These are phyloP conservation scores for Claviceps monticola DNA, from an alignment of 2,329 filamentous ascomycete genomes.

Conservation along the genomic window DNA sequence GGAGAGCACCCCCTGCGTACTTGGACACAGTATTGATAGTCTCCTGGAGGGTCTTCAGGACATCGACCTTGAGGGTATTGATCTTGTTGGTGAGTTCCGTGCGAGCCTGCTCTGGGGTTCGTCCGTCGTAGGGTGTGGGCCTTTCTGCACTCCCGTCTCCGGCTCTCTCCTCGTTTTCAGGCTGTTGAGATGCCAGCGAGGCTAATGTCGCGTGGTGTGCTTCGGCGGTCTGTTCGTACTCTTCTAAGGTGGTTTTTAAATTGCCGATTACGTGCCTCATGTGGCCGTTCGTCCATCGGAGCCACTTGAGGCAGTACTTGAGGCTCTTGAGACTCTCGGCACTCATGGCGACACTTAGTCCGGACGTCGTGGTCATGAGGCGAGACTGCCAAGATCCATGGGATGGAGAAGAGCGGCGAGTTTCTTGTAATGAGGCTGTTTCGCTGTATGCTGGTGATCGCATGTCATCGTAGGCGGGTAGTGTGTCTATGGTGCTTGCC, in stretches of 20 bases:
- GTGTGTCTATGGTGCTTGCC: constrained; percentile 55
- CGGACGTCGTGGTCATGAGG: constrained; percentile 80
- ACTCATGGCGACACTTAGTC: constrained; percentile 80
- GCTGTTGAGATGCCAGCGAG: not conserved
- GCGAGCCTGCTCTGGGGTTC: constrained; percentile 16
- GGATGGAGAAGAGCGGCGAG: constrained; percentile 16
- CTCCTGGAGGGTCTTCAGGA: constrained; percentile 65
- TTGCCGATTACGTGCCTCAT: constrained; percentile 62
- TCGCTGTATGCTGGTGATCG: constrained; percentile 65
- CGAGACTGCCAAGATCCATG: constrained; percentile 58
- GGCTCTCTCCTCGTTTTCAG: constrained; percentile 1
- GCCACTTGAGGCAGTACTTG: constrained; percentile 69
- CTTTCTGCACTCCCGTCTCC: not conserved
- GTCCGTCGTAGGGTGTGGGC: constrained; percentile 4
- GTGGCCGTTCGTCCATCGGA: constrained; percentile 70
- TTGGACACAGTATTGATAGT: constrained; percentile 77
- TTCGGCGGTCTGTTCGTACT: constrained; percentile 48
- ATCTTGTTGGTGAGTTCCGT: constrained; percentile 47
- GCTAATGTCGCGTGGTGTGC: constrained; percentile 7
- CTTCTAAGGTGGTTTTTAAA: constrained; percentile 61
- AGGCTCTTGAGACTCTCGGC: constrained; percentile 74
- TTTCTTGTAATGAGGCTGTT: constrained; percentile 21
- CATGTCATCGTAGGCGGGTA: constrained; percentile 74
- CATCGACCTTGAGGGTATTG: constrained; percentile 51
- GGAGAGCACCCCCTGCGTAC: constrained; percentile 81